Evolutionary conservation across 352 stramenopile species (phyloP).

Genomic region (Thraustochytrium striatum): DNA sequence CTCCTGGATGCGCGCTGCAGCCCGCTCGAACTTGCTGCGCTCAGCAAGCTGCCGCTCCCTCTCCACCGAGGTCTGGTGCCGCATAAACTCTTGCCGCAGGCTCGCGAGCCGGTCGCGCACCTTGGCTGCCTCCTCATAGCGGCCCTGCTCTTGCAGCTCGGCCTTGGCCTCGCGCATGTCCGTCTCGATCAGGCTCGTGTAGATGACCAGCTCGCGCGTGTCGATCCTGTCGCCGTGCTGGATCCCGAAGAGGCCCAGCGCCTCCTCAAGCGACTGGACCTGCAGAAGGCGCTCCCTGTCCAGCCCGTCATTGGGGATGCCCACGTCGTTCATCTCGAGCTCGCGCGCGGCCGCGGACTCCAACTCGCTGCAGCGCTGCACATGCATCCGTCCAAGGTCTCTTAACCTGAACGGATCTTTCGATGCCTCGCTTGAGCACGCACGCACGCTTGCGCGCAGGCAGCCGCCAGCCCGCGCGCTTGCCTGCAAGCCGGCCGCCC

Average conservation of each 20-base stretch:
- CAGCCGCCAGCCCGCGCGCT: too few relatives aligned
- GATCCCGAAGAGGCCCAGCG: constrained; percentile 15
- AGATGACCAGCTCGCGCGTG: constrained; percentile 27
- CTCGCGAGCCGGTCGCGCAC: neutral
- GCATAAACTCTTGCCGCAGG: constrained; percentile 27
- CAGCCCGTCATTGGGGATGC: neutral
- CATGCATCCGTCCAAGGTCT: too few relatives aligned
- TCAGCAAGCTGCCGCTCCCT: neutral
- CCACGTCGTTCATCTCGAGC: constrained; percentile 9
- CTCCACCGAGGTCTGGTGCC: neutral
- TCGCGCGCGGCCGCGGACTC: neutral
- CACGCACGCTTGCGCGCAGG: too few relatives aligned
- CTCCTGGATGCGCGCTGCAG: neutral
- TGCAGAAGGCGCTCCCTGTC: constrained; percentile 11
- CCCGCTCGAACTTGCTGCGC: constrained; percentile 14
- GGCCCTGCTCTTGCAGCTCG: neutral
- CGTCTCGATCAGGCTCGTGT: neutral
- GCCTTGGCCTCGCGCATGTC: constrained; percentile 5
- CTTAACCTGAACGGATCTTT: too few relatives aligned
- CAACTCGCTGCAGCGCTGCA: too few relatives aligned
- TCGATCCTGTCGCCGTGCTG: constrained; percentile 15
- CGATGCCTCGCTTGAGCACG: too few relatives aligned
- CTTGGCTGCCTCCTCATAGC: constrained; percentile 31
- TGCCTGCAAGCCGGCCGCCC: too few relatives aligned
- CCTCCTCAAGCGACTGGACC: constrained; percentile 15